Evolutionary conservation across 352 stramenopile genomes (phyloP).

Genomic region (Globisporangium nagaii): DNA sequence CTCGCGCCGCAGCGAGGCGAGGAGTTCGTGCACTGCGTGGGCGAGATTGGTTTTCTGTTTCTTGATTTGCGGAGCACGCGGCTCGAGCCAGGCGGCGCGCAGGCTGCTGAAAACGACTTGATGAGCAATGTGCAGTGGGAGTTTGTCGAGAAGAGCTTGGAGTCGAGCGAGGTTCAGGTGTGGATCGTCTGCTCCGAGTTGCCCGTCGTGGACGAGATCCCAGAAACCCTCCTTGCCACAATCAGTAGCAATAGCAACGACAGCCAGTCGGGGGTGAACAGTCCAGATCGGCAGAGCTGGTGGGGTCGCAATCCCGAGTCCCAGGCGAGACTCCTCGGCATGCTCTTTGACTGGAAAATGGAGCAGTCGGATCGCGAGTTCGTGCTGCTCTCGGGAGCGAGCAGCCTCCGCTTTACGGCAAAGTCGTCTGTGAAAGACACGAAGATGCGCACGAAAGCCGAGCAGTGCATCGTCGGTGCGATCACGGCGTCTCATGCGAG

Average conservation of each 20-base stretch:
- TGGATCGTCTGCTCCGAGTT: conserved; percentile 49
- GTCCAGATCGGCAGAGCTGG: conserved; percentile 21
- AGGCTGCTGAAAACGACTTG: conserved; percentile 46
- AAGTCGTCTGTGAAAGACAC: conserved; percentile 38
- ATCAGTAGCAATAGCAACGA: neutral
- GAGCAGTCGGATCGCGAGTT: conserved; percentile 36
- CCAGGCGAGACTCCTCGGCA: conserved; percentile 37
- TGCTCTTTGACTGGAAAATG: conserved; percentile 74
- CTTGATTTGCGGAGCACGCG: conserved; percentile 57
- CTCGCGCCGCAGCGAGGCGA: conserved; percentile 52
- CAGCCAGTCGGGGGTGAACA: neutral
- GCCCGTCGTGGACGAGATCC: conserved; percentile 34
- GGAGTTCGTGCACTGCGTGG: conserved; percentile 45
- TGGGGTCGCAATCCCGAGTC: conserved; percentile 31
- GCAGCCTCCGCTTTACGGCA: conserved; percentile 23
- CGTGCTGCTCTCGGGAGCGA: conserved; percentile 36
- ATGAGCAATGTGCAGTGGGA: conserved; percentile 57
- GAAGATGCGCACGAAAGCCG: conserved; percentile 34
- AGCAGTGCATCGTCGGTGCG: conserved; percentile 37
- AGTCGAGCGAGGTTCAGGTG: conserved; percentile 20
- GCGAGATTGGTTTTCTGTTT: conserved; percentile 42
- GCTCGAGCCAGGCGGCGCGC: conserved; percentile 51
- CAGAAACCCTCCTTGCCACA: neutral
- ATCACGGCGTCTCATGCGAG: conserved; percentile 14
- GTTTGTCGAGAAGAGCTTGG: conserved; percentile 44